Conservation (phyloP, 345 rosid genomes). For the Brassica juncea region DNA sequence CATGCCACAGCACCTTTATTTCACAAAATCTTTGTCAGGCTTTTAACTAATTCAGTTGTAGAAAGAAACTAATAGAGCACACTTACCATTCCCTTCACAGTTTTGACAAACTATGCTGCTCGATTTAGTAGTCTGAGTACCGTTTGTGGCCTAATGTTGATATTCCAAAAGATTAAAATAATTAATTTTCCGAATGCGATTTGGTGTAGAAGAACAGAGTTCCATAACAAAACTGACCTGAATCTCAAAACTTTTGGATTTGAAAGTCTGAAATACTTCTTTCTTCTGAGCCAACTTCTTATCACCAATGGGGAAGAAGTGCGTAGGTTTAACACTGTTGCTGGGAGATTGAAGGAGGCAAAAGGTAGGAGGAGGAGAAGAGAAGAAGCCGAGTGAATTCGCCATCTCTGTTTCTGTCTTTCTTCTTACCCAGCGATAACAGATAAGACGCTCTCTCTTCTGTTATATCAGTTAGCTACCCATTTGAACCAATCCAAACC, state of each 20-base stretch:
- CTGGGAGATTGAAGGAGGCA: slow-evolving; percentile 23
- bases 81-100: slow-evolving; percentile 77
- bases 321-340: slow-evolving; percentile 18
- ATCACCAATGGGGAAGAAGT: slow-evolving; percentile 18
- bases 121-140: slow-evolving; percentile 43
- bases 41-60: not conserved
- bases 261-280: slow-evolving; percentile 49
- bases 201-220: not conserved
- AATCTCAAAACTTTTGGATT: slow-evolving; percentile 55
- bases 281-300: slow-evolving; percentile 29
- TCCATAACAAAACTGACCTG: slow-evolving; percentile 42
- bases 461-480: not conserved
- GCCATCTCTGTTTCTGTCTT: slow-evolving; percentile 25
- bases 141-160: slow-evolving; percentile 53
- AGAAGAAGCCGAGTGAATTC: slow-evolving; percentile 31
- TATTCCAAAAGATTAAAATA: not conserved
- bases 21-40: not conserved
- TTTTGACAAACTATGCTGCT: slow-evolving; percentile 73
- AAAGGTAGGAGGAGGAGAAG: slow-evolving; percentile 35
- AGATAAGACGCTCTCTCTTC: slow-evolving; percentile 29
- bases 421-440: slow-evolving; percentile 32
- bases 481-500: slow-evolving; percentile 13
- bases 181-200: too few relatives aligned
- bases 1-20: slow-evolving; percentile 56
- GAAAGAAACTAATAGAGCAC: not conserved